Evolutionary conservation across 805 yeast species (phyloP).

Genomic region (Kodamaea sagamina): DNA sequence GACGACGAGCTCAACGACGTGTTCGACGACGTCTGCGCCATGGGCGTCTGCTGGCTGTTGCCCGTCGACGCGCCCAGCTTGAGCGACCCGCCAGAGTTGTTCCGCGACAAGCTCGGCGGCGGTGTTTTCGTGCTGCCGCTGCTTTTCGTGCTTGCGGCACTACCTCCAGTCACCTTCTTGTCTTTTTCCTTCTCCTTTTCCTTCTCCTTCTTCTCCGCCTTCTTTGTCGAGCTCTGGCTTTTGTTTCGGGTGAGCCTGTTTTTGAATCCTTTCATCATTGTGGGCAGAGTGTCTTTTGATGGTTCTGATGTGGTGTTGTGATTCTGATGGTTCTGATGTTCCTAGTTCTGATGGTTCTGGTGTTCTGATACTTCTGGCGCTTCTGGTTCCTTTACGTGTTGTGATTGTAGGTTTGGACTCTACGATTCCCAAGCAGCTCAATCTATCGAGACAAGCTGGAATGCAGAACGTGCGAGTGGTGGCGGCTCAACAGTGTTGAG

Average conservation of each 20-base stretch:
- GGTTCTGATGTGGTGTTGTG: too few species aligned
- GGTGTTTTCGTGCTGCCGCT: conserved; percentile 27
- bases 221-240: conserved; percentile 33
- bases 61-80: conserved; percentile 14
- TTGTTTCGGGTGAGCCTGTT: conserved; percentile 51
- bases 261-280: conserved; percentile 75
- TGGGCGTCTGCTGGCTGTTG: conserved; percentile 5
- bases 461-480: too few species aligned
- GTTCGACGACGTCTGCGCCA: conserved; percentile 5
- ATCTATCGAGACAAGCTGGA: conserved; percentile 1
- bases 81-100: conserved; percentile 28
- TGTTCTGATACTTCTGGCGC: too few species aligned
- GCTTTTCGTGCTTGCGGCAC: background rate
- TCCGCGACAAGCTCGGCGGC: conserved; percentile 39
- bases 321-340: too few species aligned
- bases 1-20: conserved; percentile 7
- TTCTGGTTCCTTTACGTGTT: background rate
- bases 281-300: conserved; percentile 20
- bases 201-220: conserved; percentile 39
- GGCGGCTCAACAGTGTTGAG: background rate
- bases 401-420: background rate
- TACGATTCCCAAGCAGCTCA: background rate
- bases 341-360: too few species aligned
- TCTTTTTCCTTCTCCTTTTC: conserved; percentile 46
- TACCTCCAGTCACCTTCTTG: conserved; percentile 22